Evolutionary conservation across 495 filamentous ascomycete genomes (phyloP).

Genomic region (Margaritispora aquatica): DNA sequence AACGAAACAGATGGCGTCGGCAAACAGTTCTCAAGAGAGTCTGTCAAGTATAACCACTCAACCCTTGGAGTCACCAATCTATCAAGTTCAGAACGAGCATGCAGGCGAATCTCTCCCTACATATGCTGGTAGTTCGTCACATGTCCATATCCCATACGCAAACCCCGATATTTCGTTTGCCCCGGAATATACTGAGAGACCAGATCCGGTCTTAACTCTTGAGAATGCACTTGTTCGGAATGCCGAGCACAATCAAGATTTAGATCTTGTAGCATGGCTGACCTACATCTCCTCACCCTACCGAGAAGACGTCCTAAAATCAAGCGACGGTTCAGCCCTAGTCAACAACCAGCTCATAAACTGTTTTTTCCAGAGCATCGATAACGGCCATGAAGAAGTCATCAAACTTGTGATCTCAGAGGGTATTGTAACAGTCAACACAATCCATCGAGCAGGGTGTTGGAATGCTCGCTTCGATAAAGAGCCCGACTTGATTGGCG

Average conservation of each 20-base stretch:
- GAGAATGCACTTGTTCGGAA: background rate
- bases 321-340: background rate
- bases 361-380: background rate
- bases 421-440: conserved; percentile 3
- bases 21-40: background rate
- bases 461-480: background rate
- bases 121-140: background rate
- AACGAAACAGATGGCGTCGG: background rate
- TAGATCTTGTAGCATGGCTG: background rate
- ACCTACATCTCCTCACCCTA: background rate
- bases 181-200: background rate
- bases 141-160: background rate
- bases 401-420: background rate
- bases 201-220: background rate
- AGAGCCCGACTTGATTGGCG: background rate
- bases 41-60: background rate
- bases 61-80: background rate
- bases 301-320: background rate
- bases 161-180: background rate
- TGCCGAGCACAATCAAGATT: background rate
- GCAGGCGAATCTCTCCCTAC: background rate
- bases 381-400: conserved; percentile 2
- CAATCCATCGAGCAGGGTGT: background rate
- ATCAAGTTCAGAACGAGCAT: background rate
- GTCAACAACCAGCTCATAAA: background rate